Evolutionary conservation across 2,329 filamentous ascomycete genomes (phyloP), one percentile per base, ranked within the genome.

Genomic region (Aspergillus sp.): DNA sequence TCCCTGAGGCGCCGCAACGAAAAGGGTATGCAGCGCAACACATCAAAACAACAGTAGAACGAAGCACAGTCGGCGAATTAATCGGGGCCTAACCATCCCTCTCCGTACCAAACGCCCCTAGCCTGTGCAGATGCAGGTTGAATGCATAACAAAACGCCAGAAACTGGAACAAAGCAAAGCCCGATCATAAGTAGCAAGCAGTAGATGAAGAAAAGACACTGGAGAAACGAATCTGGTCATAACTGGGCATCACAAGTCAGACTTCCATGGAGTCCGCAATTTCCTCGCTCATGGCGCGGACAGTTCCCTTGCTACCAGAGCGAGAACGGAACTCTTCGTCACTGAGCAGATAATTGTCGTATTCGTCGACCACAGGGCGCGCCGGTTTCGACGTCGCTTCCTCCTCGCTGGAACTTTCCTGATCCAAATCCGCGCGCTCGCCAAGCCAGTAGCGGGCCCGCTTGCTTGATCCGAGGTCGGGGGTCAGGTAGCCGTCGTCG

Each of bases 401-500:
- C 57, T 72, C 73, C 46, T 75, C 72, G 47, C 69, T 71, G 29
- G 75, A 72, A 10, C 74, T 68, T 40, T 74, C 74, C 41, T 71
- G 71, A 47, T 74, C 69, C 25, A 74, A 65, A 34, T 72, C 72
- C 3, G 79, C 77, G 36, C 76, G 80, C 56, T 90, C 86, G 40
- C 91, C 91, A 3, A 97, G 81, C 93, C 92, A 97, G 72, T 90
- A 97, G 56, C 82, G 84, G 13, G 91, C 90, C 44, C 92, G 87
- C 77, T 97, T 97, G 63, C 83, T 84, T 6, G 87, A 87, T 32
- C 85, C 85, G 3, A 74, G 63, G 56, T 79, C 76, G 2, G 81
- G 75, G 14, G 76, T 80, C 16, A 75, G 66, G 58, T 75, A 79
- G 4, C 72, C 76, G 31, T 79, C 77, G 29, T 79, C 76, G 43